Conservation (phyloP, 305 asterid species). For the Nicotiana rustica region DNA sequence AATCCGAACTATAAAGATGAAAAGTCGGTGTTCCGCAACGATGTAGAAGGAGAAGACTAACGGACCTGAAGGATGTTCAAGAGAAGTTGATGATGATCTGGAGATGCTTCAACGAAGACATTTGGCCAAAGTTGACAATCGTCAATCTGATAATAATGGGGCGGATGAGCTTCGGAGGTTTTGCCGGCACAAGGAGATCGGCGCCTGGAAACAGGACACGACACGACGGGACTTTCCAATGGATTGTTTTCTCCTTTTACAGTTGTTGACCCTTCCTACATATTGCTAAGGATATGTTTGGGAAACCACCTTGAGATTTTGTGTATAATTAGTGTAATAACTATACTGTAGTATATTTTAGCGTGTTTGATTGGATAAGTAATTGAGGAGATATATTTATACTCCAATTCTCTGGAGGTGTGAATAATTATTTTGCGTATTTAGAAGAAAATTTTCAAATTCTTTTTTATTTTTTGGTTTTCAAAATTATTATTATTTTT, state of each 20-base stretch:
- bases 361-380: too few species aligned
- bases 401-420: too few species aligned
- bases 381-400: too few species aligned
- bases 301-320: too few species aligned
- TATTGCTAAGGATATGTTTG: too few species aligned
- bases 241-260: neutral
- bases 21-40: neutral
- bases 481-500: too few species aligned
- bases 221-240: conserved; percentile 20
- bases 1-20: neutral
- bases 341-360: too few species aligned
- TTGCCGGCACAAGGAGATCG: conserved; percentile 23
- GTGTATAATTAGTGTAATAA: too few species aligned
- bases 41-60: conserved; percentile 1
- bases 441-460: too few species aligned
- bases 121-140: neutral
- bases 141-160: conserved; percentile 4
- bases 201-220: conserved; percentile 18
- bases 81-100: conserved; percentile 24
- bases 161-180: neutral
- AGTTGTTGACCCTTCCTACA: neutral
- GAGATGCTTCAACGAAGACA: conserved; percentile 30
- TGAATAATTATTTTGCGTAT: too few species aligned
- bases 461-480: too few species aligned
- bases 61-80: conserved; percentile 18